Conservation (phyloP, 2,329 filamentous ascomycete species). For the Talaromyces sp. region DNA sequence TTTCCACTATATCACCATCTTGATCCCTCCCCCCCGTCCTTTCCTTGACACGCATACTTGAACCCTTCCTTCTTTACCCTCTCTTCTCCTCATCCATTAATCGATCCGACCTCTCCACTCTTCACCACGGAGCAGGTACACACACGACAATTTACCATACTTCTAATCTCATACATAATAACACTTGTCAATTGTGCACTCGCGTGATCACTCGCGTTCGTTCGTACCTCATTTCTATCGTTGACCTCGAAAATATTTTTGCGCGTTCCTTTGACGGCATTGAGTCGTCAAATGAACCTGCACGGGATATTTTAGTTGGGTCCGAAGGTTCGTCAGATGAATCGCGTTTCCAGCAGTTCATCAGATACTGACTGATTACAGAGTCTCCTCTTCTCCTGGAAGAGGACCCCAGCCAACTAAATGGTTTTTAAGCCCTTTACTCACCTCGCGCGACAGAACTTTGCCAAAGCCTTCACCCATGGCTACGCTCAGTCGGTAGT, state of each 20-base stretch:
- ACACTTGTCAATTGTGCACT: background rate
- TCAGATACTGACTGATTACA: slow-evolving; percentile 27
- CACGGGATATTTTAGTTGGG: slow-evolving; percentile 63
- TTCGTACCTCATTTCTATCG: background rate
- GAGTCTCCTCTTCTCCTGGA: slow-evolving; percentile 61
- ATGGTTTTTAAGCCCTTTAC: slow-evolving; percentile 74
- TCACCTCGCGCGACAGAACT: slow-evolving; percentile 92
- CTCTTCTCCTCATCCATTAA: background rate
- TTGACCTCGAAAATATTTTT: slow-evolving; percentile 12
- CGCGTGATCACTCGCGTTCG: slow-evolving; percentile 7
- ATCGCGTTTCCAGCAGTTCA: background rate
- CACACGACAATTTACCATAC: background rate
- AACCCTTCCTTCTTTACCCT: background rate
- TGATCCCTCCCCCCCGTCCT: background rate
- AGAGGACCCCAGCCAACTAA: slow-evolving; percentile 72
- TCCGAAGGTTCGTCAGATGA: slow-evolving; percentile 59
- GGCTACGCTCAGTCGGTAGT: slow-evolving; percentile 98
- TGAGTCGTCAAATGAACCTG: slow-evolving; percentile 98
- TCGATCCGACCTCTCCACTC: slow-evolving; percentile 13
- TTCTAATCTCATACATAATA: background rate
- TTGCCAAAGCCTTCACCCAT: slow-evolving; percentile 94
- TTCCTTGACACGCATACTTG: background rate
- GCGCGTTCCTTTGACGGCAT: slow-evolving; percentile 66
- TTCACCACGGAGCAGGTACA: slow-evolving; percentile 5
- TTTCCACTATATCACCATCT: slow-evolving; percentile 1